Conservation (phyloP, 306 rosid species). For the Delonix regia region DNA sequence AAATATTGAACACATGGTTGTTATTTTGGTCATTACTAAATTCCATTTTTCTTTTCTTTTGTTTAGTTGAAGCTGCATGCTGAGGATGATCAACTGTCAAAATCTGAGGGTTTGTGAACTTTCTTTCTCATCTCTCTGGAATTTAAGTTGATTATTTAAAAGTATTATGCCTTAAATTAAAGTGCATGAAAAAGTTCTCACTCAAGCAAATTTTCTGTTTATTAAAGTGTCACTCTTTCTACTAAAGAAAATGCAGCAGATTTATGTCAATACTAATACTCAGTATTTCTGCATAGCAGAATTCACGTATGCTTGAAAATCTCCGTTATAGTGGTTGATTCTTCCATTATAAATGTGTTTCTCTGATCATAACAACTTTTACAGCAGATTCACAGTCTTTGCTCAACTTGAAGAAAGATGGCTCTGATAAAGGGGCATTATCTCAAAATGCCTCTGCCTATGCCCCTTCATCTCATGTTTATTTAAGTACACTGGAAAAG, state of each 20-base stretch:
- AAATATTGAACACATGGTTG: constrained; percentile 29
- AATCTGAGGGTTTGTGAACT: constrained; percentile 68
- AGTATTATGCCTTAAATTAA: constrained; percentile 12
- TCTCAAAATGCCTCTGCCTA: constrained; percentile 52
- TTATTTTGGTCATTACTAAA: constrained; percentile 30
- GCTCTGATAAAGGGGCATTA: constrained; percentile 57
- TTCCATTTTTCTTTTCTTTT: constrained; percentile 36
- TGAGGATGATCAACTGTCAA: constrained; percentile 58
- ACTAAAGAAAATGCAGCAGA: background rate
- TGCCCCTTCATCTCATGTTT: constrained; percentile 53
- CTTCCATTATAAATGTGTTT: constrained; percentile 19
- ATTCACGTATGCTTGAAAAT: constrained; percentile 23
- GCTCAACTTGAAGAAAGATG: constrained; percentile 54
- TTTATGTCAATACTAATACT: constrained; percentile 20
- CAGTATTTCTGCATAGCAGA: constrained; percentile 29
- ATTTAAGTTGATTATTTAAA: constrained; percentile 18
- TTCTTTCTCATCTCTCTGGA: constrained; percentile 16
- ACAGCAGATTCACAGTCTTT: constrained; percentile 60
- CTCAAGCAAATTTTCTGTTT: constrained; percentile 1
- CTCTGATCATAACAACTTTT: constrained; percentile 21
- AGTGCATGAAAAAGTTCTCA: constrained; percentile 17
- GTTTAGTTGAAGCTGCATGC: constrained; percentile 55
- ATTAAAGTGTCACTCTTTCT: too few species aligned
- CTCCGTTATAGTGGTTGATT: constrained; percentile 11
- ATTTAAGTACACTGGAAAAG: constrained; percentile 58